A percentile compares a stretch with the other conserved stretches of the same genome.
These are phyloP conservation scores for Isoetes engelmannii DNA, from an alignment of 83 land plant species.

Conservation along the genomic window DNA sequence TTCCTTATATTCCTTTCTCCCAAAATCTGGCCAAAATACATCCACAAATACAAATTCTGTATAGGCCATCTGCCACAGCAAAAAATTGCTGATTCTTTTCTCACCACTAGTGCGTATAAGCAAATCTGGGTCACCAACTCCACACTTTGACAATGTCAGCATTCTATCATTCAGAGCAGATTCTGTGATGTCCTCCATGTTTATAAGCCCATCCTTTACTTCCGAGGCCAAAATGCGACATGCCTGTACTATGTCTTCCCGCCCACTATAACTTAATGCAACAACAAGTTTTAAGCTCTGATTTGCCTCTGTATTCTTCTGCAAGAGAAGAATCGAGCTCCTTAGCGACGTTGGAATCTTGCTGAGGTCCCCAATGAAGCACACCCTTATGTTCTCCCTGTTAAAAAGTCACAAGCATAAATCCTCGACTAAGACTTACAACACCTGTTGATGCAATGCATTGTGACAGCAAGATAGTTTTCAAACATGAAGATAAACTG, in stretches of 20 bases:
- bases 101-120: slow-evolving; percentile 78
- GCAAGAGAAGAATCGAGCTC: slow-evolving; percentile 27
- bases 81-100: slow-evolving; percentile 68
- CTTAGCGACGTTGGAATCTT: slow-evolving; percentile 41
- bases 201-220: slow-evolving; percentile 43
- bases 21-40: slow-evolving; percentile 65
- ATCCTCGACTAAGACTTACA: not conserved
- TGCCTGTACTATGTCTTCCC: slow-evolving; percentile 57
- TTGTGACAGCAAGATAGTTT: not conserved
- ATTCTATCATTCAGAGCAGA: slow-evolving; percentile 36
- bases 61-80: slow-evolving; percentile 84
- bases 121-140: slow-evolving; percentile 48
- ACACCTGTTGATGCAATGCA: not conserved
- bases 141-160: slow-evolving; percentile 37
- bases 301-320: slow-evolving; percentile 40
- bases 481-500: not conserved
- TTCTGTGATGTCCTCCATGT: slow-evolving; percentile 46
- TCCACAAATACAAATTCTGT: slow-evolving; percentile 54
- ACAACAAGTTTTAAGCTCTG: slow-evolving; percentile 41
- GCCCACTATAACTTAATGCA: slow-evolving; percentile 69
- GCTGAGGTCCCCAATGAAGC: slow-evolving; percentile 43
- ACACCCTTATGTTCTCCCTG: slow-evolving; percentile 46
- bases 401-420: not conserved
- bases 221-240: slow-evolving; percentile 41
- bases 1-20: slow-evolving; percentile 37